A percentile compares a stretch with the other conserved stretches of the same genome.
Evolutionary conservation across 1,284 basidiomycete species (phyloP).

Genomic region (Trametes hirsuta): DNA sequence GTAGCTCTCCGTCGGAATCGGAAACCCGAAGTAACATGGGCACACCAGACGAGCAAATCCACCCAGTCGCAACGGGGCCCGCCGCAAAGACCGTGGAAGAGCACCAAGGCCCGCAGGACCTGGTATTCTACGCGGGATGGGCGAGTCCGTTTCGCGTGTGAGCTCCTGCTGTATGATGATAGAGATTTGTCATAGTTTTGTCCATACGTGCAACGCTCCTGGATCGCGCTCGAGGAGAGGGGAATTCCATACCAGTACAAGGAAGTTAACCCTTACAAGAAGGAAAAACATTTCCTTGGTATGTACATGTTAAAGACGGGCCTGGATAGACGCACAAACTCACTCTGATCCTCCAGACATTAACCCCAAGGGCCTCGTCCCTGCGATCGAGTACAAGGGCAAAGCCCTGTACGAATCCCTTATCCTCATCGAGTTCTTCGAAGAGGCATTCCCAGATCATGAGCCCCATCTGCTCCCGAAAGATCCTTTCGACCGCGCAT

Average conservation of each 20-base stretch:
- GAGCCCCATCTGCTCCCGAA: slow-evolving; percentile 49
- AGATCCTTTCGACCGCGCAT: slow-evolving; percentile 54
- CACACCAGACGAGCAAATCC: slow-evolving; percentile 45
- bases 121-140: slow-evolving; percentile 67
- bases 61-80: slow-evolving; percentile 57
- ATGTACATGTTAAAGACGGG: background rate
- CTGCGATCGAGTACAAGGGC: slow-evolving; percentile 57
- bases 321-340: background rate
- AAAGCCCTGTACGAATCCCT: slow-evolving; percentile 63
- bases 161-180: too few species aligned
- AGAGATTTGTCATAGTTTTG: slow-evolving; percentile 52
- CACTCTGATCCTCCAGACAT: slow-evolving; percentile 40
- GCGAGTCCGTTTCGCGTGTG: slow-evolving; percentile 34
- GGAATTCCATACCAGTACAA: slow-evolving; percentile 66
- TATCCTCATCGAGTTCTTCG: slow-evolving; percentile 59
- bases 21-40: too few species aligned
- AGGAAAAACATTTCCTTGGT: slow-evolving; percentile 65
- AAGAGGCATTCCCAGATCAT: slow-evolving; percentile 55
- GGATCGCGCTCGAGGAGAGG: slow-evolving; percentile 71
- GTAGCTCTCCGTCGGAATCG: too few species aligned
- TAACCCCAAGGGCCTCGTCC: slow-evolving; percentile 71
- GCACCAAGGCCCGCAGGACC: slow-evolving; percentile 53
- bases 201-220: slow-evolving; percentile 69
- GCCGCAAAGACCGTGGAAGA: slow-evolving; percentile 55
- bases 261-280: slow-evolving; percentile 74